Conservation (phyloP, 2,329 filamentous ascomycete species). For the Botrytis deweyae region DNA sequence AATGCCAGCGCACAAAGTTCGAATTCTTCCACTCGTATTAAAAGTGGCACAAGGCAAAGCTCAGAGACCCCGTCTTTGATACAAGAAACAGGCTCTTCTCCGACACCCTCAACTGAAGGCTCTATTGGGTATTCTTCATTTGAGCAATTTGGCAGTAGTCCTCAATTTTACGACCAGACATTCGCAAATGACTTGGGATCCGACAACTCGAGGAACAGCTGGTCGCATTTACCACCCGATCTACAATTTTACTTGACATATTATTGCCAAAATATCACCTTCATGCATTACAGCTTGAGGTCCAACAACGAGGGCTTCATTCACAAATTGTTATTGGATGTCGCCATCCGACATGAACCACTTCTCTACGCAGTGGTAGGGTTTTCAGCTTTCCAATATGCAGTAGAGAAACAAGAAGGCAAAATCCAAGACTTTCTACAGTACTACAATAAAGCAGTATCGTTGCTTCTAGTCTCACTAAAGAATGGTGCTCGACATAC, state of each 20-base stretch:
- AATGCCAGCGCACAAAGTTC: conserved; percentile 31
- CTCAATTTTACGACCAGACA: conserved; percentile 27
- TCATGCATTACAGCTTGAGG: conserved; percentile 80
- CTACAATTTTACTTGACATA: conserved; percentile 77
- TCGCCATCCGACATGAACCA: conserved; percentile 75
- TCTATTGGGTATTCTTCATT: conserved; percentile 35
- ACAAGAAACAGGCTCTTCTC: conserved; percentile 52
- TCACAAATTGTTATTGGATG: conserved; percentile 64
- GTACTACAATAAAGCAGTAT: conserved; percentile 89
- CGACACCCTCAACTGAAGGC: conserved; percentile 50
- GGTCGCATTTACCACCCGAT: conserved; percentile 63
- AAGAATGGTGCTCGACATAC: conserved; percentile 68
- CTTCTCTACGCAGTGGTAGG: conserved; percentile 83
- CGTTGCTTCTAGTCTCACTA: conserved; percentile 68
- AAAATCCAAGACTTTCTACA: conserved; percentile 78
- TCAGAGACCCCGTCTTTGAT: conserved; percentile 56
- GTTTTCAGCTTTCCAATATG: conserved; percentile 85
- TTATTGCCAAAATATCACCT: conserved; percentile 72
- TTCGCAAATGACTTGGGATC: conserved; percentile 35
- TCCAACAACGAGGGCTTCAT: conserved; percentile 73
- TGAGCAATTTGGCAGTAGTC: conserved; percentile 20
- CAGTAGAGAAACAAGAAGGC: conserved; percentile 66
- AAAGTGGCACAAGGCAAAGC: conserved; percentile 44
- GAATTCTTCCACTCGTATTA: conserved; percentile 43
- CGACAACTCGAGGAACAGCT: conserved; percentile 43